phyloP scores from a whole-genome alignment of 2,329 filamentous ascomycete species.

The Colletotrichum tabaci region DNA sequence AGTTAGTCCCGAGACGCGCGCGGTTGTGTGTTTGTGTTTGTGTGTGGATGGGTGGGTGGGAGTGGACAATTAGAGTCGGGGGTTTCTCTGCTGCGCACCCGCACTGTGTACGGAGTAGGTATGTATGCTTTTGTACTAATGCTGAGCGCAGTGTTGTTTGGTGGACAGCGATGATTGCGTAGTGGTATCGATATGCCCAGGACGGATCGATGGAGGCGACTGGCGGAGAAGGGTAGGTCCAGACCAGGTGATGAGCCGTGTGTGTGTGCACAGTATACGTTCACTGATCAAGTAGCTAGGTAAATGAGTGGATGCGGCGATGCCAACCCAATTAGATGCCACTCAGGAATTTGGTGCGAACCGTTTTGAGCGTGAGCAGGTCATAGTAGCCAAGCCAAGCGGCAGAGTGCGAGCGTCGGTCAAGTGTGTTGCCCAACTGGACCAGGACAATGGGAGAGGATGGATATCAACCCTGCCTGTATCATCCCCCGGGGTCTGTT shows the following conservation, averaged over 20 bases:
- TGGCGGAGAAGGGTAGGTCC: background rate
- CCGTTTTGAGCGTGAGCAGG: no score
- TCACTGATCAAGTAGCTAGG: no score
- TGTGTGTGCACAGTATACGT: background rate
- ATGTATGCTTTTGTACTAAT: background rate
- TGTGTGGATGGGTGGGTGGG: no score
- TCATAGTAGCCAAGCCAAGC: no score
- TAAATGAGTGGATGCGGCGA: constrained; percentile 3
- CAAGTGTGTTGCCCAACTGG: no score
- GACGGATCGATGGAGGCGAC: constrained; percentile 8
- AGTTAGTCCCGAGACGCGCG: background rate
- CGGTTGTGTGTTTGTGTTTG: background rate
- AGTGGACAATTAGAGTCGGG: no score
- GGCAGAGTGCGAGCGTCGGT: no score
- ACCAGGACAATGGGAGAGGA: no score
- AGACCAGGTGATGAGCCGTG: constrained; percentile 5
- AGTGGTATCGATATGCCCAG: background rate
- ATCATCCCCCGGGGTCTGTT: no score
- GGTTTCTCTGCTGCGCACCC: background rate
- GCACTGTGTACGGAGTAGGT: background rate
- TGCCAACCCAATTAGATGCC: background rate
- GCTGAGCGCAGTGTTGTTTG: background rate
- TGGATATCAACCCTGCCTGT: no score
- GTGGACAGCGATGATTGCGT: constrained; percentile 8
- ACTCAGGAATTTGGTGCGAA: background rate